Conservation (phyloP, 305 asterid genomes). For the Fraxinus greggii region DNA sequence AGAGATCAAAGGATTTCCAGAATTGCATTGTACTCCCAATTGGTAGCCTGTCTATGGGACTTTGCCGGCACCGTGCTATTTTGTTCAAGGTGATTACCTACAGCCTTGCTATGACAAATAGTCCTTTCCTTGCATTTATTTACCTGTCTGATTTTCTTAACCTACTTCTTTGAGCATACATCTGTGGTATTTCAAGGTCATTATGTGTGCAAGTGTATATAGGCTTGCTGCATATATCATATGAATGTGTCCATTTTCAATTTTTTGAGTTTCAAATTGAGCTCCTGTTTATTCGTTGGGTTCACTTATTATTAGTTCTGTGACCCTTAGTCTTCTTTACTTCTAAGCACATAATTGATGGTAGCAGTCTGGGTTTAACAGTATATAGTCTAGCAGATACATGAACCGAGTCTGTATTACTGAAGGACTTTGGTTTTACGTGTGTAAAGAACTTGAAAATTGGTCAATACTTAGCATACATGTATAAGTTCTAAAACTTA, state of each 20-base stretch:
- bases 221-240: background rate
- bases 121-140: background rate
- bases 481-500: background rate
- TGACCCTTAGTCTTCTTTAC: background rate
- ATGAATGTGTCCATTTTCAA: background rate
- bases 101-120: background rate
- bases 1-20: conserved; percentile 56
- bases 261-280: background rate
- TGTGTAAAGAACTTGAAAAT: background rate
- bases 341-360: background rate
- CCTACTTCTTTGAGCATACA: conserved; percentile 2
- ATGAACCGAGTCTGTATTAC: background rate
- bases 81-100: conserved; percentile 71
- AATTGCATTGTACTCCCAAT: conserved; percentile 79
- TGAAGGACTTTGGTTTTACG: background rate
- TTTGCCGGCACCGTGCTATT: conserved; percentile 95
- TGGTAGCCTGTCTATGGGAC: conserved; percentile 81
- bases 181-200: background rate
- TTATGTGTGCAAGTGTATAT: background rate
- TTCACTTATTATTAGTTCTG: background rate
- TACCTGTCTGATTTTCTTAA: background rate
- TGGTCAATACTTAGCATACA: background rate
- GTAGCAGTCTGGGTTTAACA: background rate
- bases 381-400: background rate
- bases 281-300: background rate